These are phyloP conservation scores for Yamadazyma insecticola DNA, from an alignment of 805 yeast species.

Conservation along the genomic window DNA sequence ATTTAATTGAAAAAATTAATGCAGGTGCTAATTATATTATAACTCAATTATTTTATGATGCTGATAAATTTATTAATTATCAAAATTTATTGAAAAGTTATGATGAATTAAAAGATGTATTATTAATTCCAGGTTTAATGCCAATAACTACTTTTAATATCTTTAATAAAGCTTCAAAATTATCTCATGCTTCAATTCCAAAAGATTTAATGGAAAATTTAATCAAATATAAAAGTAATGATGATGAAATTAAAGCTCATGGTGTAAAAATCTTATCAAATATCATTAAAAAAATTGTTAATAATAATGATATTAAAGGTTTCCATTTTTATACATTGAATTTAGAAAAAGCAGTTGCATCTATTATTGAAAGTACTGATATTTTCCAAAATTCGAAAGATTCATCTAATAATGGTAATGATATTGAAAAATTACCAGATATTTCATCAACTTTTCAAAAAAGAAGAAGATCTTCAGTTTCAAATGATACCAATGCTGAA, in stretches of 20 bases:
- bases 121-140: slow-evolving; percentile 84
- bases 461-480: slow-evolving; percentile 35
- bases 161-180: slow-evolving; percentile 82
- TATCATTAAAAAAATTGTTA: slow-evolving; percentile 52
- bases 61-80: slow-evolving; percentile 65
- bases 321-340: slow-evolving; percentile 92
- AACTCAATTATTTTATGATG: slow-evolving; percentile 89
- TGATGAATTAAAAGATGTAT: slow-evolving; percentile 40
- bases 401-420: slow-evolving; percentile 14
- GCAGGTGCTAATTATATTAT: slow-evolving; percentile 96
- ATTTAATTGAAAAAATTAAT: slow-evolving; percentile 71
- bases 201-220: slow-evolving; percentile 45
- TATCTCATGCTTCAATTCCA: slow-evolving; percentile 86
- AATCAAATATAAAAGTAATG: slow-evolving; percentile 55
- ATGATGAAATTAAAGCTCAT: slow-evolving; percentile 72
- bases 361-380: slow-evolving; percentile 62
- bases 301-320: slow-evolving; percentile 63
- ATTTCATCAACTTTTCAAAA: too few relatives aligned
- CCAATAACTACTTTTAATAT: slow-evolving; percentile 83
- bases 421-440: slow-evolving; percentile 8
- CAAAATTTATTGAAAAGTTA: slow-evolving; percentile 47
- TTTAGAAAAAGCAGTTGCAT: slow-evolving; percentile 87
- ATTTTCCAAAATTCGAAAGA: slow-evolving; percentile 41
- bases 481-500: slow-evolving; percentile 30
- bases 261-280: slow-evolving; percentile 74